Base-by-base conservation (phyloP, 176 grass and related monocot genomes). In the Oryza rufipogon region DNA sequence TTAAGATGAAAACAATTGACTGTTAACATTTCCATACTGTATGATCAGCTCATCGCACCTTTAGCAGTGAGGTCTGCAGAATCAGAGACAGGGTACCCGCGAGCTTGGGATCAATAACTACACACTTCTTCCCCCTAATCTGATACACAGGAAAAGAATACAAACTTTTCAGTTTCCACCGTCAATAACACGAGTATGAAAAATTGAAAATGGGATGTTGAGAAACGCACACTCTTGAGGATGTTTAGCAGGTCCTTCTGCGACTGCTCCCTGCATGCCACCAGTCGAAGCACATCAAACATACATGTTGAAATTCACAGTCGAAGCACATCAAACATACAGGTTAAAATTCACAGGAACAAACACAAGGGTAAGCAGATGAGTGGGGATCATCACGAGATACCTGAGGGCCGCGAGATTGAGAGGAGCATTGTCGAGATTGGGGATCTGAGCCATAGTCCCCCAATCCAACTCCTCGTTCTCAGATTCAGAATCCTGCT, bases 361-460 rank as follows among this genome's bases (percentile, higher is more conserved):
- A 51, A 67, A 77, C 61, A 36, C 52, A 9, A 45, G 45, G 22
- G 26, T 44, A 60, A 38, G 52, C 22, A 23, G 51, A 7, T 7
- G 23, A 81, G 48, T 47, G 11, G 60, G 61, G 39, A 41, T 77
- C 2, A 44, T 72, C 11, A 68, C 39, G 3, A 4, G 75, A 22
- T 23, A 91, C 95, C 92, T 93, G 72, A 98, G 77, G 42, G 92
- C 76, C 15, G 86, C 58, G 26, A 95, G 85, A 73, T 98, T 93
- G 33, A 98, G 89, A 5, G 92, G 86, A 0, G 96, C 79, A 7
- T 89, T 98, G 63, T 98, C 93, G n/a, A 98, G 91, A 77, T 79
- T 93, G 30, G 93, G 96, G 75, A 98, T 98, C 87, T 98, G 96
- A 54, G 96, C 89, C 96, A 98, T 98, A 70, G 4, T 90, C 7